Base-by-base conservation (phyloP, 2,329 filamentous ascomycete species). In the Thielaviopsis punctulata region DNA sequence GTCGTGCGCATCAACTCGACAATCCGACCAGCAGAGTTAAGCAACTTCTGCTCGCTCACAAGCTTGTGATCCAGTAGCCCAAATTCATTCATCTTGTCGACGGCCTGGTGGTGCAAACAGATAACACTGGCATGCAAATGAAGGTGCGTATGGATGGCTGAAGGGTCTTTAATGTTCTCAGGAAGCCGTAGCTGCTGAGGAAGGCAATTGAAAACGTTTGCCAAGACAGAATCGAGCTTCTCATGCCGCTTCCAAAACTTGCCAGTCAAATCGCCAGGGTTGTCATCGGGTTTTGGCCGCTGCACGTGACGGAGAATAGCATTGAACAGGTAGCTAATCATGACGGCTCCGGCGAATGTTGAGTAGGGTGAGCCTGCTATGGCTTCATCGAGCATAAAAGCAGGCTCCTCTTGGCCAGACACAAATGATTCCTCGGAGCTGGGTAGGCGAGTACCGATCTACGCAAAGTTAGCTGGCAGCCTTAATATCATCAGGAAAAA, bases 101-200 rank as follows among this genome's bases (percentile, higher is more conserved):
- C 80, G 1, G 89, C 88, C 1, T 86, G 85, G 64, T 93, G 86
- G 61, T 95, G 89, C 4, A 95, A 71, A 62, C 86, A 93, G 51
- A 95, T 95, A 8, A 84, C 77, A 1, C 86, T 83, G 0, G 88
- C 87, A 61, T 95, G 89, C 2, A 95, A 76, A 61, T 86, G 88
- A 71, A 95, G 82, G 57, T 95, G 95, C 49, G 82, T 73, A 62
- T 94, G 89, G 0, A 94, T 75, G 6, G 86, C 79, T 45, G 85
- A 80, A 1, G 82, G 73, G 58, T 94, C 77, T 39, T 74, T 71
- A 49, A 86, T 67, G 12, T 82, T 80, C 23, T 71, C 67, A 0
- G 88, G 86, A 22, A 95, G 66, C 33, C 86, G 77, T 44, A 94
- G 73, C 54, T 78, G 71, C 53, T 82, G 79, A 0, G 90, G 88